Base-by-base conservation (phyloP, 306 rosid genomes). In the Acmispon strigosus region DNA sequence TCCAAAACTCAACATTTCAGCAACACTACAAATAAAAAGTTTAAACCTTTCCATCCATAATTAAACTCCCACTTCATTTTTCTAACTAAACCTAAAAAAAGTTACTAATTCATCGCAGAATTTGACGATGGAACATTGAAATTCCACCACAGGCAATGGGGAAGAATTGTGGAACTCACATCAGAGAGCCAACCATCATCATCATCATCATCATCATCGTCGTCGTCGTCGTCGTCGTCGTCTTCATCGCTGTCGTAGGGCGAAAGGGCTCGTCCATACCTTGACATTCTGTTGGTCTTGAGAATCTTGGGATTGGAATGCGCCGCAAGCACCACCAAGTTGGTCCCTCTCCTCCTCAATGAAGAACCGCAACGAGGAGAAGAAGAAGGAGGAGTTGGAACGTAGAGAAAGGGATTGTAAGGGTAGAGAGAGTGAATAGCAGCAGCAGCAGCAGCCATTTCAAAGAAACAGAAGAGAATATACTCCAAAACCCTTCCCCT, bases 291-390 rank as follows among this genome's bases (percentile, higher is more conserved):
- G 78, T 91, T 91, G 69, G 86, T 82, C 82, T 94, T 94, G 73
- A 91, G 73, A 79, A 94, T 77, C 16, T 44, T 86, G 0, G 91
- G 86, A 79, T 77, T 94, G 73, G 99, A 89, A 83, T 94, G 99
- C 7, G 91, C 83, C 0, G 96, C 88, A 60, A 76, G 72, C 62
- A 80, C 85, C 29, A 82, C 80, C 52, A 87, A 66, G 58, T 81
- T 69, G 57, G 4, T 48, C 9, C 63, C 49, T 1, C 51, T 79
- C 11, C 51, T 79, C 11, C 54, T 24, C 54, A 74, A 49, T 2
- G 69, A 58, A 64, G 81, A 53, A 49, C 55, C 10, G 58, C 59
- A 68, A 41, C 39, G 3, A 49, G 7, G 29, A 18, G 57, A 3
- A 15, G 32, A 12, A 29, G 59, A 15, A 15, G 82, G 56, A 61